These are phyloP conservation scores for Acanthamoeba castellanii DNA, from an alignment of 208 protist genomes.

Conservation along the genomic window DNA sequence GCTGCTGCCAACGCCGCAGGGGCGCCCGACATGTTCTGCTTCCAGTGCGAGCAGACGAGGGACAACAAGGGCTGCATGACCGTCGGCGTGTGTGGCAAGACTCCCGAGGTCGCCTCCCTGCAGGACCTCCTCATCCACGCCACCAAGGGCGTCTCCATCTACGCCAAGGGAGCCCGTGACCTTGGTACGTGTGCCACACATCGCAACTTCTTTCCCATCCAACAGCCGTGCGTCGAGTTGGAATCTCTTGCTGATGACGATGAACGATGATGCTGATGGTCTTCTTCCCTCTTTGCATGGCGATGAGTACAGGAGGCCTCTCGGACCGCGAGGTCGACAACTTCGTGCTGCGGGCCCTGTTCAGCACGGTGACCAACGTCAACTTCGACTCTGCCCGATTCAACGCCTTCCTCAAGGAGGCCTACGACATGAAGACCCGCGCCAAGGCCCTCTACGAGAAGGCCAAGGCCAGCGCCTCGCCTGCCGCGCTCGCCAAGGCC, in stretches of 20 bases:
- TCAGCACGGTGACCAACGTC: conserved; percentile 91
- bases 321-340: conserved; percentile 77
- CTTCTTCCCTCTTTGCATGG: conserved; percentile 62
- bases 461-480: conserved; percentile 13
- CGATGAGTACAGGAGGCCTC: conserved; percentile 14
- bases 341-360: conserved; percentile 85
- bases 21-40: conserved; percentile 89
- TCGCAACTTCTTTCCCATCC: not conserved
- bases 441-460: conserved; percentile 72
- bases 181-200: not conserved
- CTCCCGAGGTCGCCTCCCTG: conserved; percentile 81
- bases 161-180: conserved; percentile 20
- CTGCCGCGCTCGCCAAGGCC: not conserved
- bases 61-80: conserved; percentile 86
- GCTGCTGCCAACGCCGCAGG: not conserved
- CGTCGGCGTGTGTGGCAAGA: conserved; percentile 90
- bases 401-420: conserved; percentile 37
- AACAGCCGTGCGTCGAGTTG: conserved; percentile 72
- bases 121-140: conserved; percentile 84
- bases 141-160: conserved; percentile 65
- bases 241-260: conserved; percentile 80
- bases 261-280: not conserved
- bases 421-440: conserved; percentile 10
- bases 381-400: conserved; percentile 75
- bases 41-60: conserved; percentile 91